These are phyloP conservation scores for Penicillium salamii DNA, from an alignment of 495 filamentous ascomycete genomes.

Conservation along the genomic window DNA sequence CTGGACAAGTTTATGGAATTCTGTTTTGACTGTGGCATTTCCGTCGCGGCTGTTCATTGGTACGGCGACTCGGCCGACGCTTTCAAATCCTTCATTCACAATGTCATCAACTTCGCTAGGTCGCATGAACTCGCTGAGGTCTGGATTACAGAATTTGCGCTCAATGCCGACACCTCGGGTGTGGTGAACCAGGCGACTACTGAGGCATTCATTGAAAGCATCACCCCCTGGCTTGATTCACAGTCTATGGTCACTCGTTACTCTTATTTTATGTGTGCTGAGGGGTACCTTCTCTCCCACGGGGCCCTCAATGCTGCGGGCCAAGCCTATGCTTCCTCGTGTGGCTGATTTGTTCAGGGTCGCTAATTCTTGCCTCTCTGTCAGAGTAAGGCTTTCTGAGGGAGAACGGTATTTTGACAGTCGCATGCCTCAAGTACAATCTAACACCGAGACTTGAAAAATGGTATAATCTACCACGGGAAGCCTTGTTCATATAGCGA, in stretches of 20 bases:
- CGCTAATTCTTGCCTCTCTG: too few species aligned
- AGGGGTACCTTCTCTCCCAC: conserved; percentile 31
- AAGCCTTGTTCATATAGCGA: too few species aligned
- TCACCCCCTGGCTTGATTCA: conserved; percentile 65
- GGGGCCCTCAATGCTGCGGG: conserved; percentile 24
- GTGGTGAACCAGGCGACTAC: conserved; percentile 39
- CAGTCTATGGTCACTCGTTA: conserved; percentile 67
- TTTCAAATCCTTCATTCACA: conserved; percentile 58
- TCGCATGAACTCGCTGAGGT: conserved; percentile 53
- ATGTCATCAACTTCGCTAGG: conserved; percentile 45
- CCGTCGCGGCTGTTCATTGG: conserved; percentile 70
- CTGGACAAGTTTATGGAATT: conserved; percentile 55
- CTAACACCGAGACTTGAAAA: too few species aligned
- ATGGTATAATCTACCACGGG: too few species aligned
- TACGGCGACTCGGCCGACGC: conserved; percentile 51
- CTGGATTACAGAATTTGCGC: conserved; percentile 79
- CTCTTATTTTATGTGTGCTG: conserved; percentile 71
- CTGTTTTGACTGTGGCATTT: conserved; percentile 59
- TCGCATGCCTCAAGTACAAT: too few species aligned
- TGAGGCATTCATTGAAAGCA: conserved; percentile 51
- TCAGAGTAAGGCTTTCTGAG: too few species aligned
- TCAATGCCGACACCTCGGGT: conserved; percentile 40
- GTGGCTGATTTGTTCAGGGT: neutral
- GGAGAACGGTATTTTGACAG: too few species aligned
- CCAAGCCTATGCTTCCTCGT: conserved; percentile 15